phyloP scores from a whole-genome alignment of 2,329 filamentous ascomycete genomes.

The Xenosphaeropsis pyriputrescens region DNA sequence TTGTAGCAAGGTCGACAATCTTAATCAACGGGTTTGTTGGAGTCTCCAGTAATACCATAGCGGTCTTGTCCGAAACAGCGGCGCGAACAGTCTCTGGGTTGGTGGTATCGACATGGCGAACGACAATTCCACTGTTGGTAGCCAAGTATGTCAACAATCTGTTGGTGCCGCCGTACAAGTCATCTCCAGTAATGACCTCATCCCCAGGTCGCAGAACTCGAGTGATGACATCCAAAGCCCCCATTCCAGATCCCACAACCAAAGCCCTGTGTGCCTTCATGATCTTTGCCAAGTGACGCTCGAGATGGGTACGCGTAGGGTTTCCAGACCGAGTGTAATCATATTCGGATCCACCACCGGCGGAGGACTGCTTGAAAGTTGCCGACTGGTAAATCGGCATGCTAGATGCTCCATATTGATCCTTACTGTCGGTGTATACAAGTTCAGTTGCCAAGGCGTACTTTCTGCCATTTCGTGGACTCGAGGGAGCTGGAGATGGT shows the following conservation, averaged over 20 bases:
- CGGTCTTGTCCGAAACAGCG: conserved; percentile 64
- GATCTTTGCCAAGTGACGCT: conserved; percentile 95
- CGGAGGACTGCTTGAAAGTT: conserved; percentile 88
- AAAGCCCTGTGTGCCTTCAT: conserved; percentile 90
- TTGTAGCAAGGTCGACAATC: conserved; percentile 79
- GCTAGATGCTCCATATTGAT: conserved; percentile 94
- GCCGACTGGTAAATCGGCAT: conserved; percentile 97
- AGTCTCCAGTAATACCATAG: conserved; percentile 91
- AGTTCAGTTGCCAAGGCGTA: conserved; percentile 94
- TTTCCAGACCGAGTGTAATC: conserved; percentile 98
- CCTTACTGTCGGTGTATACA: conserved; percentile 88
- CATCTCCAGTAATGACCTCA: conserved; percentile 93
- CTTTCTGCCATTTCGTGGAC: conserved; percentile 68
- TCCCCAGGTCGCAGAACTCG: conserved; percentile 82
- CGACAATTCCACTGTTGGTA: conserved; percentile 77
- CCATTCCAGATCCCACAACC: conserved; percentile 94
- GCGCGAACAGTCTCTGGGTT: conserved; percentile 52
- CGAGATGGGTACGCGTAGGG: conserved; percentile 87
- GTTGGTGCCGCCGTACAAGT: conserved; percentile 92
- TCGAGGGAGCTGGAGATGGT: conserved; percentile 86
- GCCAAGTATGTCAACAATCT: conserved; percentile 84
- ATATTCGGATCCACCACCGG: conserved; percentile 71
- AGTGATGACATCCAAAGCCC: conserved; percentile 89
- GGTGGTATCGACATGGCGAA: conserved; percentile 95
- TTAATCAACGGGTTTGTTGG: conserved; percentile 98